phyloP scores from a whole-genome alignment of 805 yeast genomes.

The Candida krabiensis region DNA sequence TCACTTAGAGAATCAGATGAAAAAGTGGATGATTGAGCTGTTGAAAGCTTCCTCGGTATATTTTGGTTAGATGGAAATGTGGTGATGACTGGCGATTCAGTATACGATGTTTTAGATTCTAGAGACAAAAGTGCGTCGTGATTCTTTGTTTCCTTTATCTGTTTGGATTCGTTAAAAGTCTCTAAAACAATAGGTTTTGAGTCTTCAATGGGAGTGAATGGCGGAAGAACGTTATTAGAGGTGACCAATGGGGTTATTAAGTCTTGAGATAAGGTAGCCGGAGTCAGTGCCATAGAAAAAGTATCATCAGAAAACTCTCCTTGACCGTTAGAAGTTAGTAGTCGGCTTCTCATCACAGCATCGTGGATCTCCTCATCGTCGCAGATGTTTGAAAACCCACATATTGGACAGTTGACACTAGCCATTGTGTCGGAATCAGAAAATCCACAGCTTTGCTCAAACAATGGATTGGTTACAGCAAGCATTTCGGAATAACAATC shows the following conservation, averaged over 20 bases:
- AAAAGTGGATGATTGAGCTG: neutral
- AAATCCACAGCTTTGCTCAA: neutral
- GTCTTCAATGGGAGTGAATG: slow-evolving; percentile 26
- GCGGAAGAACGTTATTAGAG: slow-evolving; percentile 7
- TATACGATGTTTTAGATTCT: slow-evolving; percentile 10
- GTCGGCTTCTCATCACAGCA: slow-evolving; percentile 12
- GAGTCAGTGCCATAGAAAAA: slow-evolving; percentile 13
- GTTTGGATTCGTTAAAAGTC: neutral
- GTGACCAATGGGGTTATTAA: slow-evolving; percentile 10
- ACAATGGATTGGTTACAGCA: slow-evolving; percentile 4
- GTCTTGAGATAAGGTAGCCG: slow-evolving; percentile 10
- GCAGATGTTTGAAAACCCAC: slow-evolving; percentile 15
- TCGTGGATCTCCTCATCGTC: slow-evolving; percentile 18
- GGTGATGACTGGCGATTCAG: slow-evolving; percentile 16
- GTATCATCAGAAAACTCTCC: slow-evolving; percentile 6
- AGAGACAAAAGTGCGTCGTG: slow-evolving; percentile 14
- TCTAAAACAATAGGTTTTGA: slow-evolving; percentile 15
- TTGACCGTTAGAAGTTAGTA: slow-evolving; percentile 7
- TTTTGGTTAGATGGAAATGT: slow-evolving; percentile 13
- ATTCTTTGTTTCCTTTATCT: neutral
- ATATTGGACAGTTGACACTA: slow-evolving; percentile 18
- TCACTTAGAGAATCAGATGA: slow-evolving; percentile 14
- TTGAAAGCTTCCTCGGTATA: neutral
- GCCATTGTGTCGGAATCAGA: slow-evolving; percentile 1
- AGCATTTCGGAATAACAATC: slow-evolving; percentile 40